These are phyloP conservation scores for Diplocarpon rosae DNA, from an alignment of 2,329 filamentous ascomycete genomes.

Conservation along the genomic window DNA sequence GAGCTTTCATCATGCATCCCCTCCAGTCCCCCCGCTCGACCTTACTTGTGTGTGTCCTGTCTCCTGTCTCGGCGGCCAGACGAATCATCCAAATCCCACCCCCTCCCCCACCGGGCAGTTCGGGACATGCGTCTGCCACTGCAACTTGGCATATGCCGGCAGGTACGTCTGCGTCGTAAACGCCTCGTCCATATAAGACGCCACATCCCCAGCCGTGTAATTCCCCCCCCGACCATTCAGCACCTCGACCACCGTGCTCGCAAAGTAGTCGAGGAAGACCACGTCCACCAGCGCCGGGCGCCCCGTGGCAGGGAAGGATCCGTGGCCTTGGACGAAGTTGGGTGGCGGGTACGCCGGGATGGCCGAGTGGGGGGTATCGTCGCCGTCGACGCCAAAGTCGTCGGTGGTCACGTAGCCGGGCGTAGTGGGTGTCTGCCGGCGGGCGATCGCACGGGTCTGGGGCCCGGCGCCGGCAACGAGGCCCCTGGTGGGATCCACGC, in stretches of 20 bases:
- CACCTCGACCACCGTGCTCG: slow-evolving; percentile 66
- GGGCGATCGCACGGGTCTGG: slow-evolving; percentile 18
- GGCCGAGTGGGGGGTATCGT: slow-evolving; percentile 72
- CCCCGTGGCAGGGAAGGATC: slow-evolving; percentile 43
- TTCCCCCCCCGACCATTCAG: slow-evolving; percentile 38
- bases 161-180: slow-evolving; percentile 27
- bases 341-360: slow-evolving; percentile 68
- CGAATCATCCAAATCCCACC: slow-evolving; percentile 16
- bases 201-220: slow-evolving; percentile 24
- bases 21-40: no score
- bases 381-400: slow-evolving; percentile 70
- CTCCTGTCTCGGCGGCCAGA: no score
- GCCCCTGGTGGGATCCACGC: slow-evolving; percentile 18
- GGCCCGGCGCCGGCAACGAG: slow-evolving; percentile 16
- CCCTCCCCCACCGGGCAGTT: slow-evolving; percentile 23
- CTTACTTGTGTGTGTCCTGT: no score
- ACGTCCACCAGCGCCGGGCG: slow-evolving; percentile 68
- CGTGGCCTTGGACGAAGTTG: slow-evolving; percentile 66
- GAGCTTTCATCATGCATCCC: no score
- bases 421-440: slow-evolving; percentile 26
- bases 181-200: slow-evolving; percentile 23
- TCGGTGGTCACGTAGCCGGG: slow-evolving; percentile 82
- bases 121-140: slow-evolving; percentile 23
- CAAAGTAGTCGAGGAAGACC: slow-evolving; percentile 82
- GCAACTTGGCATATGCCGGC: slow-evolving; percentile 25